Evolutionary conservation across 768 basidiomycete genomes (phyloP).

Genomic region (Calocybe cyanea): DNA sequence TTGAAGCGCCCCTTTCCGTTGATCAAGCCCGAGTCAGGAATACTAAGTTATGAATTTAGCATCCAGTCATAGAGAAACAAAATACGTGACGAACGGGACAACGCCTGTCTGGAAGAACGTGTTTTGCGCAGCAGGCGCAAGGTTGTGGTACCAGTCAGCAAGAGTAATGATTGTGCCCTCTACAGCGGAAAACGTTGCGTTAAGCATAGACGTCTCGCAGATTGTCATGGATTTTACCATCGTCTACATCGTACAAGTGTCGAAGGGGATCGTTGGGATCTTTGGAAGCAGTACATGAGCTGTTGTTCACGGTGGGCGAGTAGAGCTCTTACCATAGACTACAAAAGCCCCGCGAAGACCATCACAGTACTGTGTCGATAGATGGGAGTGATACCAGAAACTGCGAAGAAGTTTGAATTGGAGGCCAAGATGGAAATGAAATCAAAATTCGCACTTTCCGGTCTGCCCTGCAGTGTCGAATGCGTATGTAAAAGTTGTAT

Average conservation of each 20-base stretch:
- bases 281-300: too few species aligned
- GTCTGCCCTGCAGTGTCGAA: constrained; percentile 31
- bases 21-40: constrained; percentile 40
- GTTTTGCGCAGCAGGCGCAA: constrained; percentile 35
- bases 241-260: constrained; percentile 37
- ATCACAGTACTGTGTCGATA: constrained; percentile 47
- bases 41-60: constrained; percentile 12
- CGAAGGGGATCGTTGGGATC: constrained; percentile 35
- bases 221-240: constrained; percentile 21
- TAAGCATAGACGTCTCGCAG: background rate
- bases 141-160: constrained; percentile 27
- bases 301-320: too few species aligned
- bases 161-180: constrained; percentile 32
- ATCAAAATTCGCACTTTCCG: constrained; percentile 17
- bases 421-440: background rate
- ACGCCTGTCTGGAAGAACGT: constrained; percentile 27
- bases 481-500: constrained; percentile 30
- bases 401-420: background rate
- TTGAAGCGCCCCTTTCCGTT: constrained; percentile 40
- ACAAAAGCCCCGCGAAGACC: constrained; percentile 32
- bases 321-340: constrained; percentile 22
- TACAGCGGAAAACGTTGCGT: constrained; percentile 5
- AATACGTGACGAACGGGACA: constrained; percentile 20
- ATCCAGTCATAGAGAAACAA: too few species aligned
- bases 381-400: constrained; percentile 39